Evolutionary conservation across 345 rosid genomes (phyloP), one percentile per base, ranked within the genome.

Genomic region (Clarkia xantiana): DNA sequence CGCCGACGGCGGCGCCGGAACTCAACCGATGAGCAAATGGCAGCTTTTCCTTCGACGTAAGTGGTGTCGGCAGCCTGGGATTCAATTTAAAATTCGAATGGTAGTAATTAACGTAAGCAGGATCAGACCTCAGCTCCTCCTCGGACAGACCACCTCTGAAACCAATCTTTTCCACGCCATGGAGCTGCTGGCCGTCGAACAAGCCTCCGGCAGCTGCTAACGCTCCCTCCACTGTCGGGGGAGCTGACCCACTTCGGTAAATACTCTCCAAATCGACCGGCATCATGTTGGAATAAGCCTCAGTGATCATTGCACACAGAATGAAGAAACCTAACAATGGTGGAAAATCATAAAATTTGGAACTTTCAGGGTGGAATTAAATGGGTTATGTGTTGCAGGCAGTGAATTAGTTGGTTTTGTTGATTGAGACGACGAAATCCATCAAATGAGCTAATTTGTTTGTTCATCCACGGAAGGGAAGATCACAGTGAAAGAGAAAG

Each of bases 141-240:
- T 79, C 88, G 29, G 69, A 72, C 40, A 54, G 51, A 34, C 75
- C 71, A 17, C 69, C 82, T 49, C 62, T 56, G 18, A 55, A 62
- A 45, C 46, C 52, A 16, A 22, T 64, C 22, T 64, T 62, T 18
- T 47, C 41, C 19, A 52, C 41, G 45, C 69, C 71, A 34, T 45
- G 12, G 40, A 61, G 44, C 47, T 51, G 68, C 23, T 42, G 45
- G 55, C 61, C 72, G 53, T 63, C 73, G 47, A 75, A 71, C 53
- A 88, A 44, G 3, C 93, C 86, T 56, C 87, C 95, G 14, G 72
- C 65, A 3, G 97, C 80, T 60, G 44, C 73, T 41, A 77, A 49
- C 14, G 97, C 76, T n/a, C 97, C 97, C 52, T 89, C 94, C 12
- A 85, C 84, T 0, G 94, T 82, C 11, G 97, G 97, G 0, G 97